Percentiles rank a stretch among this genome's conserved stretches.
phyloP scores from a whole-genome alignment of 2,329 filamentous ascomycete species.

The Xylaria sp. region DNA sequence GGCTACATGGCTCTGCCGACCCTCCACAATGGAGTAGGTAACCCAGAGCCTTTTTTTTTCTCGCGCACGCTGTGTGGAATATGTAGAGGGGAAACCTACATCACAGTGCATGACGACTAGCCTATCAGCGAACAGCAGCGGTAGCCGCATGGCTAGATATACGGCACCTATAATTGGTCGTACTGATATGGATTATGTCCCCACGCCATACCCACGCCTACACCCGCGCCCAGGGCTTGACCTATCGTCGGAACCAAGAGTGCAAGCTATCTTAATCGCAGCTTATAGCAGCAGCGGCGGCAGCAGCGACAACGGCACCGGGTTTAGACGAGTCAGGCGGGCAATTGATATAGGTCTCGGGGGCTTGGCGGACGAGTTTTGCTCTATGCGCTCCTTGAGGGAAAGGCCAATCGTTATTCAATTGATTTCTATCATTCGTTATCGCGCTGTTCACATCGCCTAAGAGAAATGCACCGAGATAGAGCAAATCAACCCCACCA shows the following conservation, averaged over 20 bases:
- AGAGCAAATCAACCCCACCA: slow-evolving; percentile 27
- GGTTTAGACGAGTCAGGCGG: slow-evolving; percentile 5
- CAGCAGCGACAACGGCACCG: slow-evolving; percentile 10
- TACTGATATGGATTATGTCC: slow-evolving; percentile 42
- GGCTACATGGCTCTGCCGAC: slow-evolving; percentile 29
- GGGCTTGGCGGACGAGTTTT: slow-evolving; percentile 5
- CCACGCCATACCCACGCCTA: slow-evolving; percentile 41
- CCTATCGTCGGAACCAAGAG: slow-evolving; percentile 35
- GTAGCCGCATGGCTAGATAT: slow-evolving; percentile 49
- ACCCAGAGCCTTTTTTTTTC: slow-evolving; percentile 29
- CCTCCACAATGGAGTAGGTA: slow-evolving; percentile 37
- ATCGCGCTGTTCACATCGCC: neutral
- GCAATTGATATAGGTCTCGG: neutral
- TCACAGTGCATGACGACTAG: slow-evolving; percentile 43
- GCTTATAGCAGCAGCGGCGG: slow-evolving; percentile 20
- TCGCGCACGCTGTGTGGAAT: slow-evolving; percentile 23
- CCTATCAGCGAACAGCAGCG: slow-evolving; percentile 45
- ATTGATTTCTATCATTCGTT: slow-evolving; percentile 9
- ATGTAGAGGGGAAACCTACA: slow-evolving; percentile 31
- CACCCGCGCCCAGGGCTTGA: slow-evolving; percentile 36
- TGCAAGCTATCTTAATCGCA: slow-evolving; percentile 25
- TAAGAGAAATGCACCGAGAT: neutral
- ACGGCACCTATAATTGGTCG: slow-evolving; percentile 44
- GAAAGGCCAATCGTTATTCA: slow-evolving; percentile 7
- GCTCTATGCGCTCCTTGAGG: neutral